Base-by-base conservation (phyloP, 345 rosid species). In the Noccaea caerulescens region DNA sequence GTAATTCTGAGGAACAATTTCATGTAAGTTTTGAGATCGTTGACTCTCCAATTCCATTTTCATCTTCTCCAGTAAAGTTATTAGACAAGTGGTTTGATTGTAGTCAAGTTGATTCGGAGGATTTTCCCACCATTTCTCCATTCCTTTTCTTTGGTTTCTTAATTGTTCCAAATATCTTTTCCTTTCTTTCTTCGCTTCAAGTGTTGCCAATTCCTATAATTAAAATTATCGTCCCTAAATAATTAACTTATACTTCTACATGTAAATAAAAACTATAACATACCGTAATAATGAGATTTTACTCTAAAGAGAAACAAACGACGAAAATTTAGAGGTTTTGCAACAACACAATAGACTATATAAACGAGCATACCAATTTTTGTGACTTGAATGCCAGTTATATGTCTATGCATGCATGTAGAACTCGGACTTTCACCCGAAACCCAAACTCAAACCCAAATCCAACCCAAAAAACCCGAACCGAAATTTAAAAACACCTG, bases 51-150 rank as follows among this genome's bases (percentile, higher is more conserved):
- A 76, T 5, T 75, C 75, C 36, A 36, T 76, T 67, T 47, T 84
- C 27, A 85, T 73, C 42, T 75, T 72, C 72, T 72, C 71, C 13
- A 89, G 10, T 0, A 77, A 51, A 2, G 16, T 30, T 44, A 63
- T 80, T 45, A 87, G 41, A 55, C 49, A 75, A 64, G 74, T 68
- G 3, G 77, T 79, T 74, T 85, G 83, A 1, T 25, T 5, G 6
- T 54, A 4, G 30, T 52, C 66, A 4, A 85, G 80, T 37, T 82
- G 75, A 0, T 78, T 80, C 0, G 58, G 39, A 8, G 88, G 88
- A 2, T 71, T 60, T 46, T 81, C 79, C 92, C 92, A 89, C 89
- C 88, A 82, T 30, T 69, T 64, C 41, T 63, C 70, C 0, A 7
- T 4, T 18, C 23, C 68, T 49, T 68, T 54, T 36, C 71, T 71